A percentile compares a stretch with the other conserved stretches of the same genome.
Evolutionary conservation across 345 rosid species (phyloP).

Genomic region (Sisymbrium altissimum): DNA sequence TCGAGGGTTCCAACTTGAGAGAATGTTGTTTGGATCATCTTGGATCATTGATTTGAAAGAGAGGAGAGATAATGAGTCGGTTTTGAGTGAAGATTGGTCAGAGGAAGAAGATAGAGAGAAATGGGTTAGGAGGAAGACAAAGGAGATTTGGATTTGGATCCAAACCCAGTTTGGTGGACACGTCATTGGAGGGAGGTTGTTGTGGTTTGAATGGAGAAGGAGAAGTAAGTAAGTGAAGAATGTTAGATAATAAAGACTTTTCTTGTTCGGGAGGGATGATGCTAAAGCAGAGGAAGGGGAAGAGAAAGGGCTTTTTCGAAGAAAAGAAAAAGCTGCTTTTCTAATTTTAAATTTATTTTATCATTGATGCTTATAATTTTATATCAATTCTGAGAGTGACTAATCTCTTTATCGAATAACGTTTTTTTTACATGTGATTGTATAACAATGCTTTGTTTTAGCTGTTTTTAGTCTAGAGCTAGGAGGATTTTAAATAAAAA

Average conservation of each 20-base stretch:
- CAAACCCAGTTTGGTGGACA: conserved; percentile 33
- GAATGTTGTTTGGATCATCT: conserved; percentile 57
- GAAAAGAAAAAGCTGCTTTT: conserved; percentile 33
- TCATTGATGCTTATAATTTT: conserved; percentile 9
- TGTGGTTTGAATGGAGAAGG: conserved; percentile 29
- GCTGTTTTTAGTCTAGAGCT: neutral
- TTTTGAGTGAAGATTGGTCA: conserved; percentile 51
- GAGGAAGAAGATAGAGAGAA: conserved; percentile 31
- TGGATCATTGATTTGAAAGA: conserved; percentile 66
- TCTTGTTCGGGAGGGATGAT: neutral
- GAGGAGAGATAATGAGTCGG: conserved; percentile 65
- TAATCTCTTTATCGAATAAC: conserved; percentile 7
- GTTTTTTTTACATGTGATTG: neutral
- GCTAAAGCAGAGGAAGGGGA: conserved; percentile 28
- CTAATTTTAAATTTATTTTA: neutral
- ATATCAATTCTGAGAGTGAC: neutral
- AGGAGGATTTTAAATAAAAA: neutral
- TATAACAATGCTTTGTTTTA: neutral
- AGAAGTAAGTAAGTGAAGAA: conserved; percentile 24
- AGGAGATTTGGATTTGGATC: conserved; percentile 35
- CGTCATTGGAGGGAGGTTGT: conserved; percentile 49
- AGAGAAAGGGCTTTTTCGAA: conserved; percentile 12
- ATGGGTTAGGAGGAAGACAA: conserved; percentile 32
- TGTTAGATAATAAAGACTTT: conserved; percentile 15
- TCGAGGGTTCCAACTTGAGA: conserved; percentile 56